Evolutionary conservation across 2,329 filamentous ascomycete genomes (phyloP).

Genomic region (Sarocladiaceae sp.): DNA sequence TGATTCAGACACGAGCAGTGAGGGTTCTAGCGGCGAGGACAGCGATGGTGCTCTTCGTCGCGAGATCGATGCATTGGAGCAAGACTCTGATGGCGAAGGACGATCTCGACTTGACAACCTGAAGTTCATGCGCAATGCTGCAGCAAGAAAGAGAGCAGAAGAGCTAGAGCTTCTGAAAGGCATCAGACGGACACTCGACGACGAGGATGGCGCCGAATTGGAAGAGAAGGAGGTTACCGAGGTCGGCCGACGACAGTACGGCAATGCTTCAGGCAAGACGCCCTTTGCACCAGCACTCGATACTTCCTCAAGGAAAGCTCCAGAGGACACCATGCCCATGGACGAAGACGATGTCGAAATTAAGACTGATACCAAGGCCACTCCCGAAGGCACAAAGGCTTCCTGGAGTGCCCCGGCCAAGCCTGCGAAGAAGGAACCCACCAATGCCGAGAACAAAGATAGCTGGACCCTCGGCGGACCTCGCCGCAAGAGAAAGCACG

Average conservation of each 20-base stretch:
- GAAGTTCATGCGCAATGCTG: conserved; percentile 92
- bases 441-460: conserved; percentile 16
- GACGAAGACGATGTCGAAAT: conserved; percentile 23
- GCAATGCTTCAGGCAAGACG: conserved; percentile 35
- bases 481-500: conserved; percentile 8
- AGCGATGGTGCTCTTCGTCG: conserved; percentile 44
- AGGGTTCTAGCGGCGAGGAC: conserved; percentile 48
- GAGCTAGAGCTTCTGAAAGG: conserved; percentile 65
- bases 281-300: conserved; percentile 26
- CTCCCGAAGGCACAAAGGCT: conserved; percentile 14
- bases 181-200: conserved; percentile 69
- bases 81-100: conserved; percentile 37
- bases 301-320: conserved; percentile 19
- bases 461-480: conserved; percentile 19
- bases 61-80: conserved; percentile 35
- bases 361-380: conserved; percentile 19
- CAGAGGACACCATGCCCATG: conserved; percentile 19
- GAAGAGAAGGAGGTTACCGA: conserved; percentile 50
- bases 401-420: conserved; percentile 3
- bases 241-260: conserved; percentile 68
- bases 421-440: conserved; percentile 23
- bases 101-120: conserved; percentile 72
- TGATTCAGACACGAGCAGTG: conserved; percentile 47
- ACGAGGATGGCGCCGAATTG: conserved; percentile 46
- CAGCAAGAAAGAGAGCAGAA: conserved; percentile 71